phyloP scores from a whole-genome alignment of 495 filamentous ascomycete genomes.

The Daldinia grandis region DNA sequence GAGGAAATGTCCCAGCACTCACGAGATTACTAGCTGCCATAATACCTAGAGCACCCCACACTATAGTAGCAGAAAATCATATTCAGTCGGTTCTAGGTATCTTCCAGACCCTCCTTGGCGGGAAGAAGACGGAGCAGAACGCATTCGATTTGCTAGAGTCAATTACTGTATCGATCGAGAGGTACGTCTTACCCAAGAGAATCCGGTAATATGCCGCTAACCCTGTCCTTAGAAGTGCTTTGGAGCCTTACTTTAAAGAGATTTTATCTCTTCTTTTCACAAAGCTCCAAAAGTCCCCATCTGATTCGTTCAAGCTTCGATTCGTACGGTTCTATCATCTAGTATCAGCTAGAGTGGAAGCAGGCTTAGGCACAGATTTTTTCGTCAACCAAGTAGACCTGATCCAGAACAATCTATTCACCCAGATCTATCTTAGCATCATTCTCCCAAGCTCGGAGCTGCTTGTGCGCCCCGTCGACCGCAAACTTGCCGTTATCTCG shows the following conservation, averaged over 20 bases:
- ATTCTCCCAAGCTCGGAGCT: conserved; percentile 89
- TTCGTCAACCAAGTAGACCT: conserved; percentile 81
- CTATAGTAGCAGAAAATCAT: conserved; percentile 74
- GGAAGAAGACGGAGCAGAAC: conserved; percentile 78
- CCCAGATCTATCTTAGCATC: conserved; percentile 80
- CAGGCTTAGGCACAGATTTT: conserved; percentile 87
- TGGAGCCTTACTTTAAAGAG: conserved; percentile 79
- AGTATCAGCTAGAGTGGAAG: conserved; percentile 75
- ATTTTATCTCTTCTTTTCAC: conserved; percentile 85
- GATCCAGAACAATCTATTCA: conserved; percentile 82
- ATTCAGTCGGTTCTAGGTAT: conserved; percentile 84
- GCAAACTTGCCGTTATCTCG: conserved; percentile 91
- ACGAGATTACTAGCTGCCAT: conserved; percentile 84
- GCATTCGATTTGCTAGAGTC: conserved; percentile 90
- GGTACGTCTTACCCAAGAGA: conserved; percentile 57
- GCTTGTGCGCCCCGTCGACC: conserved; percentile 84
- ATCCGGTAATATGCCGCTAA: conserved; percentile 39
- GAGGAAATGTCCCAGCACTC: conserved; percentile 91
- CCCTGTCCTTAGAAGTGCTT: conserved; percentile 55
- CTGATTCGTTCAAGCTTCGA: conserved; percentile 79
- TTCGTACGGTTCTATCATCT: conserved; percentile 95
- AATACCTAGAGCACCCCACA: conserved; percentile 75
- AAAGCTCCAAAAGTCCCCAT: conserved; percentile 76
- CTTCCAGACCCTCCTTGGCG: conserved; percentile 84
- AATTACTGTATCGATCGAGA: conserved; percentile 72